Conservation (phyloP, 306 rosid species). For the Vigna mungo region DNA sequence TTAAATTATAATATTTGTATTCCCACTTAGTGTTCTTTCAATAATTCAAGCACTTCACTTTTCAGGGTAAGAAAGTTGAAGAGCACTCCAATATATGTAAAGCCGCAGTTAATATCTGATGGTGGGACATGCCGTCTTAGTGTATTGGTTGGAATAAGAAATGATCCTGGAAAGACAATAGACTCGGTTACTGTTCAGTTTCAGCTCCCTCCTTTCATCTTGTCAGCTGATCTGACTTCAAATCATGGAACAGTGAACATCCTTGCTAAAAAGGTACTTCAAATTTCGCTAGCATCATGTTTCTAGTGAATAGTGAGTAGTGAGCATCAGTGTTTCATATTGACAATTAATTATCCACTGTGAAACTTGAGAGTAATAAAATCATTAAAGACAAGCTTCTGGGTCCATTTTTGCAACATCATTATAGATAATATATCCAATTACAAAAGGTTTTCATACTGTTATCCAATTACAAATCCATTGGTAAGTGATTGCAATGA, state of each 20-base stretch:
- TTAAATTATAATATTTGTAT: constrained; percentile 15
- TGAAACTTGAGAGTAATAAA: constrained; percentile 2
- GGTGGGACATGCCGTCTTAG: constrained; percentile 78
- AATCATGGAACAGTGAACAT: constrained; percentile 89
- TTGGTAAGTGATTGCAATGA: no score
- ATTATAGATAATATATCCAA: background rate
- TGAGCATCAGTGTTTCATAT: no score
- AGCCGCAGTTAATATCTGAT: constrained; percentile 90
- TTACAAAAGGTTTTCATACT: no score
- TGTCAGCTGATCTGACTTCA: constrained; percentile 80
- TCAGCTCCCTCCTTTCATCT: constrained; percentile 77
- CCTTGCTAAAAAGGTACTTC: constrained; percentile 78
- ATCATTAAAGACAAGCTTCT: constrained; percentile 18
- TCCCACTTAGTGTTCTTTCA: constrained; percentile 6
- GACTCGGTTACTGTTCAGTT: constrained; percentile 76
- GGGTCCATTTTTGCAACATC: constrained; percentile 24
- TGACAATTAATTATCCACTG: background rate
- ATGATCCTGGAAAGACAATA: constrained; percentile 85
- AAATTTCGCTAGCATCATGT: constrained; percentile 33
- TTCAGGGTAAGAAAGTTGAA: constrained; percentile 90
- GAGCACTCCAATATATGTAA: constrained; percentile 84
- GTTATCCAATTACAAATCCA: no score
- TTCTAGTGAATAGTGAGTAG: background rate
- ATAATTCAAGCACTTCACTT: constrained; percentile 12
- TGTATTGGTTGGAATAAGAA: constrained; percentile 82